Conservation (phyloP, 2,329 filamentous ascomycete genomes). For the Fusarium siculi region DNA sequence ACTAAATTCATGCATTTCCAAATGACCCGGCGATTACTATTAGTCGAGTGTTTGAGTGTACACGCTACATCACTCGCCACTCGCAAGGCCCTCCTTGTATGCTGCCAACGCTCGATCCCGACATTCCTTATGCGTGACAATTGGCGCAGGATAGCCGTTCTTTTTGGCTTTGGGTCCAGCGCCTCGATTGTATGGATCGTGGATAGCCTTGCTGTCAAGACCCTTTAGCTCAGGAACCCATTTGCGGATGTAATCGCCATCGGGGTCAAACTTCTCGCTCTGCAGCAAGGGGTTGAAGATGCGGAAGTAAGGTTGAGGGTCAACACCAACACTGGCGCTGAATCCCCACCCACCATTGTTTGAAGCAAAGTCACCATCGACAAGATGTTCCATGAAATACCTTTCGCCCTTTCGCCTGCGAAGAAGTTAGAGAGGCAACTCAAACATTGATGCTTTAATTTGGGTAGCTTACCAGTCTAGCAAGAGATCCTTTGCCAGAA, state of each 20-base stretch:
- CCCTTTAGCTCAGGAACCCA: slow-evolving; percentile 82
- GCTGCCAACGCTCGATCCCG: slow-evolving; percentile 74
- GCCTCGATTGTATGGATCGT: slow-evolving; percentile 81
- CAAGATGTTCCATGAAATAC: slow-evolving; percentile 83
- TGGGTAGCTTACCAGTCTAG: slow-evolving; percentile 69
- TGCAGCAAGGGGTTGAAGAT: slow-evolving; percentile 90
- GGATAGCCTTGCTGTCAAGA: slow-evolving; percentile 75
- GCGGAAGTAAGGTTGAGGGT: slow-evolving; percentile 89
- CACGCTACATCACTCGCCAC: slow-evolving; percentile 38
- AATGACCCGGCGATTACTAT: background rate
- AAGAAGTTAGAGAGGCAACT: background rate
- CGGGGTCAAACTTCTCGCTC: slow-evolving; percentile 84
- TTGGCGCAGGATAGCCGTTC: slow-evolving; percentile 77
- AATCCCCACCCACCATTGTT: slow-evolving; percentile 75
- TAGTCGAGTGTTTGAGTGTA: background rate
- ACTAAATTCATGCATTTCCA: background rate
- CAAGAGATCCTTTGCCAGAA: slow-evolving; percentile 81
- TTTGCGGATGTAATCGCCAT: slow-evolving; percentile 81
- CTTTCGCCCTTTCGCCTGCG: slow-evolving; percentile 76
- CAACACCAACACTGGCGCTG: slow-evolving; percentile 75
- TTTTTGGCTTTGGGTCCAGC: slow-evolving; percentile 68
- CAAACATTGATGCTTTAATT: background rate
- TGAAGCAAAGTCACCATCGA: slow-evolving; percentile 83
- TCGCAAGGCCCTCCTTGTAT: slow-evolving; percentile 69
- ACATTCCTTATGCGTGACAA: slow-evolving; percentile 78